A percentile compares a stretch with the other conserved stretches of the same genome.
These are phyloP conservation scores for Colletotrichum cereale DNA, from an alignment of 2,329 filamentous ascomycete species.

Conservation along the genomic window DNA sequence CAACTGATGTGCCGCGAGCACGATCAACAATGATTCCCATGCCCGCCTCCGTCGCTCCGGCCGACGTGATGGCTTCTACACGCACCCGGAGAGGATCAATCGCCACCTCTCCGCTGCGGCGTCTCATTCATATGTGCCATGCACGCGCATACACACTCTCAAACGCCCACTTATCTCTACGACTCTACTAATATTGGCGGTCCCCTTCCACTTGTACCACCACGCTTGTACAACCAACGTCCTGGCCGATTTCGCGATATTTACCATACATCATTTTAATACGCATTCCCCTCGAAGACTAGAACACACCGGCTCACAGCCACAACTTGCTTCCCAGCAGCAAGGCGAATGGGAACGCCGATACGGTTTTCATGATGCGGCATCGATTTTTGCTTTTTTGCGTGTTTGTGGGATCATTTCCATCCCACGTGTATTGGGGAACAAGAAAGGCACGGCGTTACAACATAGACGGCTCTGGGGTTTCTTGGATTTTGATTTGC, in stretches of 20 bases:
- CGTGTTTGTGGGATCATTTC: slow-evolving; percentile 37
- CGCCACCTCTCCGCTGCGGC: slow-evolving; percentile 21
- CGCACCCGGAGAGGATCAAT: slow-evolving; percentile 39
- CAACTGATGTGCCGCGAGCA: slow-evolving; percentile 25
- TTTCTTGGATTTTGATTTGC: neutral
- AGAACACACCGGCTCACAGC: slow-evolving; percentile 53
- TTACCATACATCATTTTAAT: slow-evolving; percentile 50
- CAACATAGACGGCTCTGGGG: slow-evolving; percentile 39
- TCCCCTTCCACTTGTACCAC: slow-evolving; percentile 34
- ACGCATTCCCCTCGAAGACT: slow-evolving; percentile 49
- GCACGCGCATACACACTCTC: slow-evolving; percentile 12
- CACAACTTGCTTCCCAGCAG: slow-evolving; percentile 55
- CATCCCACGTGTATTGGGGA: slow-evolving; percentile 25
- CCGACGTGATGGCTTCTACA: slow-evolving; percentile 41
- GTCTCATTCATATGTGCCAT: slow-evolving; percentile 34
- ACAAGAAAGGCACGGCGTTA: slow-evolving; percentile 38
- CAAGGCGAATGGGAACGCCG: slow-evolving; percentile 43
- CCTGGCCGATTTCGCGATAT: slow-evolving; percentile 38
- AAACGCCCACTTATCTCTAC: slow-evolving; percentile 20
- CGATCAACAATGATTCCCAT: slow-evolving; percentile 8
- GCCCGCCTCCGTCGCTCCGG: slow-evolving; percentile 26
- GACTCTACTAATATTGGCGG: slow-evolving; percentile 35
- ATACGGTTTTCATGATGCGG: slow-evolving; percentile 41
- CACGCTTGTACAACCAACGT: slow-evolving; percentile 33
- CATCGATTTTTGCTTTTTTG: slow-evolving; percentile 38